Conservation (phyloP, 164 flowering plant species). For the Stephania yunnanensis region DNA sequence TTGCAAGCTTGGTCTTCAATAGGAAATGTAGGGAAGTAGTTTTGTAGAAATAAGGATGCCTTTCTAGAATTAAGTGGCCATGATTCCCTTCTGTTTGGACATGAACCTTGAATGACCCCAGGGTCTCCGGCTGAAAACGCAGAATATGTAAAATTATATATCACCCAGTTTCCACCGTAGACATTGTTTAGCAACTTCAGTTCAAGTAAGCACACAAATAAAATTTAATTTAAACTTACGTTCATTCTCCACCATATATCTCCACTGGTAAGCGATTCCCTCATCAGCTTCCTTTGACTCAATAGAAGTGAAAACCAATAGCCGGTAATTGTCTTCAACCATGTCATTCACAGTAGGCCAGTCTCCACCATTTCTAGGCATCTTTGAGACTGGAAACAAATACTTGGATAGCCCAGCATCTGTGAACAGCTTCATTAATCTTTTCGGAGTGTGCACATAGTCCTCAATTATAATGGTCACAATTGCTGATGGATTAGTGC, state of each 20-base stretch:
- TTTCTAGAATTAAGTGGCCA: constrained; percentile 56
- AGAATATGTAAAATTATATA: constrained; percentile 2
- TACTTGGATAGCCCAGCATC: constrained; percentile 77
- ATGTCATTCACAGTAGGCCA: constrained; percentile 92
- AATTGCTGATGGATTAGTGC: constrained; percentile 66
- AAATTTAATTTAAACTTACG: constrained; percentile 37
- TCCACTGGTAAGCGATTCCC: constrained; percentile 97
- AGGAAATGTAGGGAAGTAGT: constrained; percentile 87
- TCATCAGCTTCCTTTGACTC: constrained; percentile 87
- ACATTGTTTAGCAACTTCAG: constrained; percentile 4
- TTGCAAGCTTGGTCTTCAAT: constrained; percentile 68
- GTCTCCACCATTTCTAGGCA: constrained; percentile 85
- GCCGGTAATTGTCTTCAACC: constrained; percentile 69
- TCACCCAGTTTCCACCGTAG: constrained; percentile 78
- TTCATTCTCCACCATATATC: constrained; percentile 88
- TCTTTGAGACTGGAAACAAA: constrained; percentile 85
- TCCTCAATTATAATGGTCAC: constrained; percentile 96
- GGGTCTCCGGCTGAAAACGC: constrained; percentile 87
- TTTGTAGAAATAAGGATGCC: constrained; percentile 70
- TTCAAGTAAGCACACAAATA: background rate
- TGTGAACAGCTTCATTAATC: constrained; percentile 68
- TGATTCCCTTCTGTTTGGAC: constrained; percentile 87
- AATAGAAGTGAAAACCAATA: constrained; percentile 83
- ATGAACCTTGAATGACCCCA: constrained; percentile 70
- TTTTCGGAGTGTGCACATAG: constrained; percentile 89